Evolutionary conservation across 768 basidiomycete genomes (phyloP), one percentile per base, ranked within the genome.

Genomic region (Aureoboletus auriporus): DNA sequence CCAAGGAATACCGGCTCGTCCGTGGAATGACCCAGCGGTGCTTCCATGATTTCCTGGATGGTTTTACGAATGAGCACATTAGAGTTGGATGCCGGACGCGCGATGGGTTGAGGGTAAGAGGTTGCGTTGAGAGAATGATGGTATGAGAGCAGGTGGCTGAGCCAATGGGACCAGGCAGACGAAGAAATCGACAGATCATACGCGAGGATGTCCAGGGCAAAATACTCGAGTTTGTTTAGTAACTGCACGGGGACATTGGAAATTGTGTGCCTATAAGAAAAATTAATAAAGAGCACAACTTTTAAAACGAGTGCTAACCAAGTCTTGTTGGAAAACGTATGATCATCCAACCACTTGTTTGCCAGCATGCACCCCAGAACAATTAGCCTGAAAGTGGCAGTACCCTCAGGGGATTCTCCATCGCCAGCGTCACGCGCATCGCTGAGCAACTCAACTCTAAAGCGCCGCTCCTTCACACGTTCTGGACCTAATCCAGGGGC

Each of bases 311-410:
- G 27, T 33, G 63, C 82, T 51, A 64, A 89, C 89, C 89, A 91
- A 46, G 89, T 91, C 71, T 89, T 90, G 69, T 90, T 90, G 35
- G 87, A 89, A 67, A 90, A 91, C 0, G 89, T 90, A 59, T 91
- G 89, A 57, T 91, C 89, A 54, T 90, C 88, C 54, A 91, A 62
- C 89, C 89, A 90, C 68, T 91, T 91, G 66, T 90, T 90, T 16
- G 88, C 86, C 30, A 91, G 71, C 87, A 91, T 89, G 53, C 82
- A 89, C 16, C 89, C 89, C 20, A 91, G 73, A 20, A 91, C 77
- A 49, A 90, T 73, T 37, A 91, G 73, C 45, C 85, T 80, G 66
- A 89, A 90, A 10, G 84, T 80, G 1, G 81, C 82, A 50, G 74
- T 76, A 6, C 74, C 71, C 60, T 87, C 85, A 42, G 71, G 66